These are phyloP conservation scores for Pseudogymnoascus sp. DNA, from an alignment of 2,329 filamentous ascomycete genomes.

Conservation along the genomic window DNA sequence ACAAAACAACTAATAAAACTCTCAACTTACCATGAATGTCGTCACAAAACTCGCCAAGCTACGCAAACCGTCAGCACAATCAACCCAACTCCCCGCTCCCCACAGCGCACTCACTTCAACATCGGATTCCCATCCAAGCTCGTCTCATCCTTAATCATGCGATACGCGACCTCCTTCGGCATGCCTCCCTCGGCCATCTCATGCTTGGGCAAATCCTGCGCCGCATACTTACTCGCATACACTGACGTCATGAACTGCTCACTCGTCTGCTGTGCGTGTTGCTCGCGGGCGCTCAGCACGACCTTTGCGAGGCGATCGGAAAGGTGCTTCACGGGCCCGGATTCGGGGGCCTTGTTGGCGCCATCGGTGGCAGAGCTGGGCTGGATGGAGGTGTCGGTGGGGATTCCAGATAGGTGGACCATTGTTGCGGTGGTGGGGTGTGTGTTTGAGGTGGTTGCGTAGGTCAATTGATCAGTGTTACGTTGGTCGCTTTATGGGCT, in stretches of 20 bases:
- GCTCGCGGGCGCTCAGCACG: constrained; percentile 28
- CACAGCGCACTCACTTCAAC: constrained; percentile 54
- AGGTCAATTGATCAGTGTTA: background rate
- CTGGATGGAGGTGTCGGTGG: constrained; percentile 18
- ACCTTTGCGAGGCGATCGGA: constrained; percentile 40
- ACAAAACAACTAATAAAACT: background rate
- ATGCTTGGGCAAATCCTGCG: constrained; percentile 68
- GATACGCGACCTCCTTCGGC: constrained; percentile 88
- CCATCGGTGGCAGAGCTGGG: constrained; percentile 28
- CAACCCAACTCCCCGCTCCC: background rate
- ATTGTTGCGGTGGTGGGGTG: constrained; percentile 28
- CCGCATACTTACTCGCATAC: constrained; percentile 80
- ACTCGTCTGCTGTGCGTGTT: no score
- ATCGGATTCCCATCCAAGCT: constrained; percentile 87
- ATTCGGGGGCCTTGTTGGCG: constrained; percentile 25
- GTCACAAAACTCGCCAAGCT: constrained; percentile 90
- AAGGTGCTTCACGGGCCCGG: constrained; percentile 17
- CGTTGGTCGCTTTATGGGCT: background rate
- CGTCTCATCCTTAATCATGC: constrained; percentile 92
- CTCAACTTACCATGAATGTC: constrained; percentile 73
- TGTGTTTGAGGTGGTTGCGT: background rate
- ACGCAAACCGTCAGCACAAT: constrained; percentile 16
- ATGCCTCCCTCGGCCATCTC: constrained; percentile 88
- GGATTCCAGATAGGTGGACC: constrained; percentile 42
- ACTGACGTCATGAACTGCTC: constrained; percentile 39